Evolutionary conservation across 106 monocot genomes (phyloP), one percentile per base, ranked within the genome.

Genomic region (Alisma plantagoaquatica): DNA sequence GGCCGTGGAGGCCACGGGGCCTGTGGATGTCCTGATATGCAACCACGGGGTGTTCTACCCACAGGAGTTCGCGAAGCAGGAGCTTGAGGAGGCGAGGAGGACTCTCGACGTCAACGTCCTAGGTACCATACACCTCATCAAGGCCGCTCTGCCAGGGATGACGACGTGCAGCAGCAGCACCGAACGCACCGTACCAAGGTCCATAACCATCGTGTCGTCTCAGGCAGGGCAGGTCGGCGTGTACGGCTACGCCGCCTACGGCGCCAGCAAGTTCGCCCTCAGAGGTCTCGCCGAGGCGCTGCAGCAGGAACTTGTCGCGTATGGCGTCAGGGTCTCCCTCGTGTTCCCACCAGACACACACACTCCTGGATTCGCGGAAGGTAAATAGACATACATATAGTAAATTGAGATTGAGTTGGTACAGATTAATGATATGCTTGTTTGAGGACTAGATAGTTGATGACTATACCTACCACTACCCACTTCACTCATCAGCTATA

Each of bases 81-180:
- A 80, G 1, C 3, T 80, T 20, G 70, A 78, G 42, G 85, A 76
- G 59, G 41, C 67, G 19, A 73, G 51, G 66, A 73, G 75, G 24
- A 80, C 73, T 62, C 50, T 85, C 31, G 85, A 85, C 25, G 62
- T 85, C 9, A 85, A 85, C 59, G 27, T 85, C 24, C 77, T 85
- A 69, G 85, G 85, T 29, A 85, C 76, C 2, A 66, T 85, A 31
- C 56, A 80, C 50, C 51, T 85, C 26, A 73, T 85, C 54, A 85
- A 80, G 73, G 85, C 85, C 20, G 85, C 73, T 2, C 62, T 85
- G 19, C 85, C 85, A 27, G 80, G 17, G 19, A 85, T 85, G 80
- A 80, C 70, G 70, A n/a, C n/a, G n/a, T n/a, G n/a, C n/a, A n/a
- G n/a, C n/a, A 47, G 16, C 24, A 50, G 55, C 38, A 27, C 70